Conservation (phyloP, 2,329 filamentous ascomycete species). For the Stagonosporopsis tanaceti region DNA sequence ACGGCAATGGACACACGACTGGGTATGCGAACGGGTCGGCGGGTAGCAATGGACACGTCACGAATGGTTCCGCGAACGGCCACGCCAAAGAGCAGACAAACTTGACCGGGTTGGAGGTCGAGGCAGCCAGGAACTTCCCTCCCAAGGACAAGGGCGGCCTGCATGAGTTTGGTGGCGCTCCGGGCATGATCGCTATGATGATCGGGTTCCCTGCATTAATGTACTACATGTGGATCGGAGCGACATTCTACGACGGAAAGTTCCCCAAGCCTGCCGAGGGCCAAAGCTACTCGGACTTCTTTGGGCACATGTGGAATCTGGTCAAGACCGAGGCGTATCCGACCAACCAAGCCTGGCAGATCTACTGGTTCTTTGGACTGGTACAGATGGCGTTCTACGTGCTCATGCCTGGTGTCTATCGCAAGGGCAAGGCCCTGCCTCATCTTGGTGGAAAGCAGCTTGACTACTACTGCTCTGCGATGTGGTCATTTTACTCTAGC, state of each 20-base stretch:
- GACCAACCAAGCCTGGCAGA: slow-evolving; percentile 80
- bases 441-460: slow-evolving; percentile 86
- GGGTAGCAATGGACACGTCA: slow-evolving; percentile 34
- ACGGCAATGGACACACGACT: slow-evolving; percentile 35
- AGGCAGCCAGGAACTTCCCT: slow-evolving; percentile 48
- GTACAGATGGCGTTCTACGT: slow-evolving; percentile 86
- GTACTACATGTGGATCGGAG: slow-evolving; percentile 99
- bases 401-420: slow-evolving; percentile 84
- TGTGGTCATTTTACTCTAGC: slow-evolving; percentile 86
- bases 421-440: slow-evolving; percentile 85
- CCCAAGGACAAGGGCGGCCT: slow-evolving; percentile 58
- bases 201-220: slow-evolving; percentile 90
- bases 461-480: slow-evolving; percentile 92
- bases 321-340: slow-evolving; percentile 88
- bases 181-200: slow-evolving; percentile 87
- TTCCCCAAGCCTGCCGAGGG: slow-evolving; percentile 72
- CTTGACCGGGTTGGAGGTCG: slow-evolving; percentile 27
- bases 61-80: slow-evolving; percentile 43
- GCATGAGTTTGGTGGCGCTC: slow-evolving; percentile 85
- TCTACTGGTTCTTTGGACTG: slow-evolving; percentile 94
- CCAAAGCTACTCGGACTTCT: slow-evolving; percentile 75
- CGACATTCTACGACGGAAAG: slow-evolving; percentile 88
- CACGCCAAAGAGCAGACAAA: slow-evolving; percentile 30
- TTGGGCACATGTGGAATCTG: slow-evolving; percentile 72
- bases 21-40: slow-evolving; percentile 47